Evolutionary conservation across 1,284 basidiomycete species (phyloP), one percentile per base, ranked within the genome.

Genomic region (Apiotrichum sp.): DNA sequence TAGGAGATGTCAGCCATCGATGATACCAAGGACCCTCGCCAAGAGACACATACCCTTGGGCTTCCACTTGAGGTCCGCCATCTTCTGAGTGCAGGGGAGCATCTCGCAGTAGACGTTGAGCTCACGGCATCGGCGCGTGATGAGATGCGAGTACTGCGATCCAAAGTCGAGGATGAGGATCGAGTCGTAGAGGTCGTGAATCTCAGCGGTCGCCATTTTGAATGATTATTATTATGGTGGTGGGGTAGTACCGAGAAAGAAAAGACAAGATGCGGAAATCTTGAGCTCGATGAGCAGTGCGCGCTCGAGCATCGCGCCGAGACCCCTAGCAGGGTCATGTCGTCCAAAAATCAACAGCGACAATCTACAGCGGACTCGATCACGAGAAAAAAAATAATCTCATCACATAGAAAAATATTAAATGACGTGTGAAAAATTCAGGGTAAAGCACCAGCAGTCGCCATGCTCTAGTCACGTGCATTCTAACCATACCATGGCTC

Each of bases 141-240:
- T 98, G 65, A 99, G 81, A 80, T 98, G 96, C 66, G 93, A 98
- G 78, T 98, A 98, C 83, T 97, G 93, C 44, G 92, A 98, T 62
- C 95, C 95, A 77, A 98, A 98, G 76, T 98, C 95, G 50, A 98
- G 81, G 70, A 98, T 98, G 49, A 98, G 85, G 69, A 98, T 86
- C 48, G 93, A 93, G 73, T 97, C 93, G 74, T 97, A 97, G 69
- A 93, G 86, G 75, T 92, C 88, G 78, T 97, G 93, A 64, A 96
- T 96, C 61, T 79, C 79, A 51, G 76, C 66, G n/a, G 69, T 50
- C 31, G 61, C 53, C 66, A 68, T 70, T 53, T 34, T 49, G 57
- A 42, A 39, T 54, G 46, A 7, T 5, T 13, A 42, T 22, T 34
- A 45, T 42, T 48, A 14, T 42, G 49, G 43, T 53, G 51, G 52